Percentiles rank a stretch among this genome's conserved stretches.
These are phyloP conservation scores for Monosporascus sp. DNA, from an alignment of 2,329 filamentous ascomycete genomes.

Conservation along the genomic window DNA sequence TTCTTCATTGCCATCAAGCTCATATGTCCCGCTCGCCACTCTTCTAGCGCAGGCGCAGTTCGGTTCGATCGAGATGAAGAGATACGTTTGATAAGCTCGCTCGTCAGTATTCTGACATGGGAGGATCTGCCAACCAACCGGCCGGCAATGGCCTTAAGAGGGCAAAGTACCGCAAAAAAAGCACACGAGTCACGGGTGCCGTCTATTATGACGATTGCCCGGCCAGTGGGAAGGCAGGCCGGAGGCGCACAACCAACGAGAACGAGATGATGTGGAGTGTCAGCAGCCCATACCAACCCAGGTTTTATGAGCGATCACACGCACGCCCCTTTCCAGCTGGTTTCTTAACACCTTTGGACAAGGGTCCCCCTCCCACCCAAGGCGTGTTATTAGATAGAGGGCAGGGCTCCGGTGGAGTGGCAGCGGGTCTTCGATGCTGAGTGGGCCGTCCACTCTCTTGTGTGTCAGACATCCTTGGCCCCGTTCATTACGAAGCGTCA, in stretches of 20 bases:
- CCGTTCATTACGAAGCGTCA: conserved; percentile 48
- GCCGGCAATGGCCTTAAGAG: conserved; percentile 16
- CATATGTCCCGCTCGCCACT: neutral
- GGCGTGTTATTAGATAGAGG: conserved; percentile 25
- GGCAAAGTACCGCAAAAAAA: conserved; percentile 13
- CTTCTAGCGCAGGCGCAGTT: neutral
- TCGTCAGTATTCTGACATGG: conserved; percentile 5
- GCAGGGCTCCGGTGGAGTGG: conserved; percentile 20
- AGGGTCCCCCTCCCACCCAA: conserved; percentile 3
- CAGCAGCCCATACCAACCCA: conserved; percentile 19
- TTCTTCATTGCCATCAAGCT: neutral
- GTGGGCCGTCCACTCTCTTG: conserved; percentile 38
- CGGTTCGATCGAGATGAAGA: neutral
- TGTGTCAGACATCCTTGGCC: conserved; percentile 47
- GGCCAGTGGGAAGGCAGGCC: conserved; percentile 16
- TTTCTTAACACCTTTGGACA: conserved; percentile 1
- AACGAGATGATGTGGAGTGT: conserved; percentile 22
- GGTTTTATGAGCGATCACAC: conserved; percentile 19
- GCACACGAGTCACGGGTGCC: conserved; percentile 29
- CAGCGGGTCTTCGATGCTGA: conserved; percentile 21
- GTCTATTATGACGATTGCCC: conserved; percentile 27
- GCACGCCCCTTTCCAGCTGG: conserved; percentile 20
- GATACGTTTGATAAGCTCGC: neutral
- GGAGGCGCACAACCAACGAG: conserved; percentile 14
- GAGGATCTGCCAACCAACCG: conserved; percentile 18